Evolutionary conservation across 441 rosid species (phyloP), one percentile per base, ranked within the genome.

Genomic region (Brassica balearica): DNA sequence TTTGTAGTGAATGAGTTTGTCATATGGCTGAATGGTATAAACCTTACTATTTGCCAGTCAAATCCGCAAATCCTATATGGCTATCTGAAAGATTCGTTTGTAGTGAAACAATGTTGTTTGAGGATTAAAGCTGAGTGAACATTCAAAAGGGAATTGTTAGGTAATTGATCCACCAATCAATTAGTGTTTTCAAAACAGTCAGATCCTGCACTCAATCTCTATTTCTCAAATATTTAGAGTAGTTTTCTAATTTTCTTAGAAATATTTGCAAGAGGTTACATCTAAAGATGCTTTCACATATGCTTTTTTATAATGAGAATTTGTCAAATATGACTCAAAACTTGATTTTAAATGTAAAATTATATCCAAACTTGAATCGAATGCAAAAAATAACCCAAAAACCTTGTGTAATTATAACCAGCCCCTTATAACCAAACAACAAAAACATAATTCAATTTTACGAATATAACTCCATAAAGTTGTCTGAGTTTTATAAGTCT

Each of bases 1-100:
- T 9, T 15, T 61, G 38, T 61, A 27, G 65, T 12, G 65, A 27
- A 27, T 27, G 65, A 12, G 38, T 61, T 61, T 61, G 65, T 23
- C 34, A 23, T 58, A 19, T 58, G 25, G 59, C 25, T 56, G 61
- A 56, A 19, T 56, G 25, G 27, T 58, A 48, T 48, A 48, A 48
- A 48, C 56, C 56, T 48, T 29, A 29, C 34, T 29, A 29, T 29
- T 29, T 29, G 34, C 48, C 48, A 41, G 48, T 41, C 48, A 29
- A 8, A 41, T 41, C 48, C 48, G 9, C 3, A 41, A 41, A 41
- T 29, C 34, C 14, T 46, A 12, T 46, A 46, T 46, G 53, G 53
- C 14, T 46, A 41, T 3, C 48, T 41, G 48, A 41, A 41, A 10
- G 48, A 5, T 2, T 51, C 17, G 15, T 51, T 14, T 51, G 17